A percentile compares a stretch with the other conserved stretches of the same genome.
These are phyloP conservation scores for Populus tremula DNA, from an alignment of 345 rosid species.

Conservation along the genomic window DNA sequence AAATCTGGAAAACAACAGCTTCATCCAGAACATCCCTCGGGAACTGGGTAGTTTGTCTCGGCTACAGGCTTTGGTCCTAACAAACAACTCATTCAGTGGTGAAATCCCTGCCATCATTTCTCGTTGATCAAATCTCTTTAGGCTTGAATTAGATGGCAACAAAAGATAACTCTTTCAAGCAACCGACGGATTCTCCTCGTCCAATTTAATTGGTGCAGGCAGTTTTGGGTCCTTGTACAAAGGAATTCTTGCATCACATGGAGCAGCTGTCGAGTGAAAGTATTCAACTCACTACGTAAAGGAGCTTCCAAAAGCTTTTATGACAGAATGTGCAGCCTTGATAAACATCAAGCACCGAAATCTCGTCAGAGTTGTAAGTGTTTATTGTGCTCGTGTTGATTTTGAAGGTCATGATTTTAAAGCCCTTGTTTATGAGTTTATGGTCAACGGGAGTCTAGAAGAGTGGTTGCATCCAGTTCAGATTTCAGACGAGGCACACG, in stretches of 20 bases:
- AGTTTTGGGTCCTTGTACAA: conserved; percentile 1
- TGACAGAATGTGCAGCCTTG: conserved; percentile 3
- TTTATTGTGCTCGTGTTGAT: background rate
- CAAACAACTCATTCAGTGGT: background rate
- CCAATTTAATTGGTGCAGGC: conserved; percentile 2
- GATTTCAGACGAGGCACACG: background rate
- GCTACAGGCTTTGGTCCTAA: background rate
- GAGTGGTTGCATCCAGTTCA: background rate
- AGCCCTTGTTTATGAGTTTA: conserved; percentile 2
- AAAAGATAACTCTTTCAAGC: background rate
- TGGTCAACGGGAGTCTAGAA: conserved; percentile 8
- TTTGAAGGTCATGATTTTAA: conserved; percentile 10
- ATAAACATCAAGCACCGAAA: background rate
- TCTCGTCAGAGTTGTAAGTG: conserved; percentile 2
- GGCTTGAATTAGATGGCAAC: no score
- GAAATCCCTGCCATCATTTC: background rate
- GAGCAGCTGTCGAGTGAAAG: background rate
- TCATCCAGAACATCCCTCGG: background rate
- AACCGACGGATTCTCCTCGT: background rate
- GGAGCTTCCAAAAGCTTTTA: conserved; percentile 4
- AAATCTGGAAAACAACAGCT: no score
- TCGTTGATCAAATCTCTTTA: no score
- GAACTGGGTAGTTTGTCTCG: background rate
- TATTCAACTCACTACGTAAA: background rate
- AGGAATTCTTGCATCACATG: background rate